Base-by-base conservation (phyloP, 768 basidiomycete species). In the Lanmaoa pseudosensibilis region DNA sequence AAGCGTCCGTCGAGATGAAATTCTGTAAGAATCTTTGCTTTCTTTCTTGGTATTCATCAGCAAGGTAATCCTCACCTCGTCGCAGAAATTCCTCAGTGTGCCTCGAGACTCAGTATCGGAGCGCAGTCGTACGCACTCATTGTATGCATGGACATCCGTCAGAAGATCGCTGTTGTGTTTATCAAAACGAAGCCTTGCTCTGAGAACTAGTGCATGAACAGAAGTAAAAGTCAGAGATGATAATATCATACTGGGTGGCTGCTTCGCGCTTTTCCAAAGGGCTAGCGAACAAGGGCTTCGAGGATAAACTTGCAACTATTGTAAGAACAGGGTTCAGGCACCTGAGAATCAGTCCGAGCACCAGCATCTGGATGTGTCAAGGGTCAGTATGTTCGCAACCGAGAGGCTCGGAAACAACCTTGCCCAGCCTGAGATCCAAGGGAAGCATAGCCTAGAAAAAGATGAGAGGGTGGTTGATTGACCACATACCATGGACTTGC, bases 211-310 rank as follows among this genome's bases (percentile, higher is more conserved):
- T 43, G 23, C 6, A 15, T 50, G 33, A 62, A 30, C 21, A 52
- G 37, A 38, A 37, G n/a, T 23, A 43, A 23, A 10, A 27, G 13
- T 33, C 46, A 16, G 21, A 23, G 18, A n/a, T 5, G 56, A 15
- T 50, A 50, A 49, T 5, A 32, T 59, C 82, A 54, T 66, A 93
- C 92, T 77, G 78, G 25, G 78, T 80, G 2, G 90, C 87, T 62
- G 92, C 91, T 16, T 96, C 89, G 5, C 92, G 80, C 68, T 87
- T 88, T 30, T 95, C 93, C 70, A 89, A 78, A 0, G 94, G 92
- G 57, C 74, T 90, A 13, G 84, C 61, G 73, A 97, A 98, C 46
- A 98, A 71, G 0, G 94, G 88, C 65, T 95, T 98, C 5, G 88
- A 90, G 2, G 94, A 95, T 36, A 98, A 73, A 56, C 84, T 78